phyloP scores from a whole-genome alignment of 208 protist genomes.

The Wallacemonas sp. region DNA sequence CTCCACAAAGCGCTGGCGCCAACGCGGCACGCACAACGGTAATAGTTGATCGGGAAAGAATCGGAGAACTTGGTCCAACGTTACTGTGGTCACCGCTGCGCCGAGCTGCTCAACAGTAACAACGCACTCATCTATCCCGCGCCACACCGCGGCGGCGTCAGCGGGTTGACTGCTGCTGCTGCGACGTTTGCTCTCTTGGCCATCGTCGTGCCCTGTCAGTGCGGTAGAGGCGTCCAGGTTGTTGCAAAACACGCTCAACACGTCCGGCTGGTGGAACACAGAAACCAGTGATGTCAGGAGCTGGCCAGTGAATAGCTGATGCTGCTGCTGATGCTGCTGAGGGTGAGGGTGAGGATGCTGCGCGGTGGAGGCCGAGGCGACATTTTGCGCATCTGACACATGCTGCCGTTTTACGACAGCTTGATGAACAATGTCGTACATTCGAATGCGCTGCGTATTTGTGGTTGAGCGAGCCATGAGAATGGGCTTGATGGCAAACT shows the following conservation, averaged over 20 bases:
- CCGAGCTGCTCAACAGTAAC: too few species aligned
- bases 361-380: background rate
- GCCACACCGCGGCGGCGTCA: too few species aligned
- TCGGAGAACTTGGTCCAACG: too few species aligned
- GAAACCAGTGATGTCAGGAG: background rate
- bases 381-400: too few species aligned
- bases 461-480: background rate
- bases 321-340: background rate
- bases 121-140: too few species aligned
- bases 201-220: constrained; percentile 12
- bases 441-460: background rate
- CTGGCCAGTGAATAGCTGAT: background rate
- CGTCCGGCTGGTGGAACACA: constrained; percentile 1
- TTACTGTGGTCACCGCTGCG: too few species aligned
- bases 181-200: too few species aligned
- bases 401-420: background rate
- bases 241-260: constrained; percentile 4
- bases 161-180: too few species aligned
- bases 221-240: background rate
- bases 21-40: constrained; percentile 18
- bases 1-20: constrained; percentile 10
- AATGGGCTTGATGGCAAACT: constrained; percentile 11
- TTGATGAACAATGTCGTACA: constrained; percentile 1
- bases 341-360: too few species aligned
- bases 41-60: too few species aligned